These are phyloP conservation scores for Prunella vulgaris DNA, from an alignment of 257 asterid genomes.

Conservation along the genomic window DNA sequence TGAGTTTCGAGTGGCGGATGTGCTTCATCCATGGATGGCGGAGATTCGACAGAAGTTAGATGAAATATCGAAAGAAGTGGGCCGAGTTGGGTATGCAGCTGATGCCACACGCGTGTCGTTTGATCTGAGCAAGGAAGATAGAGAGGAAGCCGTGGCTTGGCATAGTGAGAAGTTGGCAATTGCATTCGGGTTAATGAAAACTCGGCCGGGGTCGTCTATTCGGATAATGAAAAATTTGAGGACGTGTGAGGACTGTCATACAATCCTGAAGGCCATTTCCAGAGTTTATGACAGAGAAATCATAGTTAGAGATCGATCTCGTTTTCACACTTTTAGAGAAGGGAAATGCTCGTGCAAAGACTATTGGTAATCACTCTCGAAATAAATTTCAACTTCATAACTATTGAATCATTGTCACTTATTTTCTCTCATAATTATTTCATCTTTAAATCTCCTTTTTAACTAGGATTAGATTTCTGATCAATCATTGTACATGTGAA, in stretches of 20 bases:
- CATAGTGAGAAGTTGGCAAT: constrained; percentile 67
- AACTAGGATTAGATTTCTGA: too few relatives aligned
- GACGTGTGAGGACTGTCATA: constrained; percentile 64
- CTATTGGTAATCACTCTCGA: constrained; percentile 37
- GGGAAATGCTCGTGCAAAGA: constrained; percentile 63
- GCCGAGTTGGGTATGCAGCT: constrained; percentile 43
- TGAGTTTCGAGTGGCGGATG: constrained; percentile 68
- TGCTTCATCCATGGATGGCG: constrained; percentile 43
- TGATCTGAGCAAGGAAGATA: constrained; percentile 56
- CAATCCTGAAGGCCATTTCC: constrained; percentile 48
- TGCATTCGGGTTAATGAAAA: constrained; percentile 51
- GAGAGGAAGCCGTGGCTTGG: constrained; percentile 61
- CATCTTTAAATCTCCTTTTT: too few relatives aligned
- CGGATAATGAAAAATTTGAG: constrained; percentile 53
- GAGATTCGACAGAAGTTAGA: constrained; percentile 43
- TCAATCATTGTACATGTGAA: too few relatives aligned
- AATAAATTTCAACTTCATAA: too few relatives aligned
- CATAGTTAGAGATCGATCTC: constrained; percentile 51
- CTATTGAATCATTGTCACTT: too few relatives aligned
- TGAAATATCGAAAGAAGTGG: constrained; percentile 38
- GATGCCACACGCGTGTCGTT: constrained; percentile 49
- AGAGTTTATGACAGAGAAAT: constrained; percentile 54
- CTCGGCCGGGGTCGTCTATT: constrained; percentile 29
- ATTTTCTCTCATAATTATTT: too few relatives aligned
- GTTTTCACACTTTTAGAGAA: constrained; percentile 44